Evolutionary conservation across 2,329 filamentous ascomycete species (phyloP), one percentile per base, ranked within the genome.

Genomic region (Sporothrix schenckii): DNA sequence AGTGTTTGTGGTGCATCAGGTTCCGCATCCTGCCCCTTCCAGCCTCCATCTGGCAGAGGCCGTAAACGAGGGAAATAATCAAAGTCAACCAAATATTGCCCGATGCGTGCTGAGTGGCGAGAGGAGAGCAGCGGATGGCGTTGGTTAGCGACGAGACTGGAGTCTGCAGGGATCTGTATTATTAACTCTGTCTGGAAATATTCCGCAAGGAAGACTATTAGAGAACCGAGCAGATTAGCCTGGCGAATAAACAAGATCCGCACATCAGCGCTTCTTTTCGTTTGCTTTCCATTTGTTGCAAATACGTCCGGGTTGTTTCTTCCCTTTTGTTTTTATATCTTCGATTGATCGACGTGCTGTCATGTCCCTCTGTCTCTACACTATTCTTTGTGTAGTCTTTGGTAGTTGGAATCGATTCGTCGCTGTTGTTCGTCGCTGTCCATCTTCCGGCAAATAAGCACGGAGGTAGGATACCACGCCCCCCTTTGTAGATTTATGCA

Each of bases 201-300:
- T 60, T 60, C 56, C 56, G 34, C 56, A 58, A n/a, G 56, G 7
- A 60, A 13, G 30, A 13, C 56, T 60, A 34, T 21, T 60, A 19
- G 30, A 60, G 56, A 30, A 21, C 21, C 30, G 30, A 41, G 56
- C 21, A 41, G 19, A 60, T 60, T 60, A 60, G 56, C 56, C 56
- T 60, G 21, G 56, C 56, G 41, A 58, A 60, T 41, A 60, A 60
- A 41, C 56, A 60, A 60, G 56, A 60, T 60, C 21, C 19, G 21
- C 34, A 60, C 30, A 19, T 60, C 56, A 30, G 54, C 19, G 56
- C 30, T n/a, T 41, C 34, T 9, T 21, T 60, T 60, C n/a, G 19
- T 41, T 13, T 16, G 5, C 5, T 11, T 41, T 41, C 19, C 9
- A 2, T 41, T 21, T n/a, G 19, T 53, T 24, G 50, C 2, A 11